Evolutionary conservation across 768 basidiomycete species (phyloP).

Genomic region (Suillus weaverae): DNA sequence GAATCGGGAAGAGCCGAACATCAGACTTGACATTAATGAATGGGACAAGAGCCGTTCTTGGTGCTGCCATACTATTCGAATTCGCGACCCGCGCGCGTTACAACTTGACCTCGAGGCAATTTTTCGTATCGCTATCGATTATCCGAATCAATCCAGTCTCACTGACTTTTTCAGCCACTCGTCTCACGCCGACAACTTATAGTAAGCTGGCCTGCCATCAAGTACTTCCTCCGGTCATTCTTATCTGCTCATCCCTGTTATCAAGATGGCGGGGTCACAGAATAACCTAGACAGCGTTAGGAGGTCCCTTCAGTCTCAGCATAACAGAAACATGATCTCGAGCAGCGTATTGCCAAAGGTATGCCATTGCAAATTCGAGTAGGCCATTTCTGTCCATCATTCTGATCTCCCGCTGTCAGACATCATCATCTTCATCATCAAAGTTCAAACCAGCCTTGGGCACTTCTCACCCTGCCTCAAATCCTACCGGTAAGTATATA

Average conservation of each 20-base stretch:
- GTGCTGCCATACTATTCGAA: background rate
- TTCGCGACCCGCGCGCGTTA: slow-evolving; percentile 3
- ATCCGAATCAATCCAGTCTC: slow-evolving; percentile 1
- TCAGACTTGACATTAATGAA: slow-evolving; percentile 4
- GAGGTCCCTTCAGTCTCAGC: background rate
- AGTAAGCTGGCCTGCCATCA: background rate
- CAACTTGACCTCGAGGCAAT: slow-evolving; percentile 2
- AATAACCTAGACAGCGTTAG: slow-evolving; percentile 3
- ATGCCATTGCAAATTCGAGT: background rate
- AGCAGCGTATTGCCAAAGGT: slow-evolving; percentile 3
- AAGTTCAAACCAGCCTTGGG: slow-evolving; percentile 48
- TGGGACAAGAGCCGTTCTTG: slow-evolving; percentile 1
- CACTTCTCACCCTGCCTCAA: slow-evolving; percentile 3
- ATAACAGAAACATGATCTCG: slow-evolving; percentile 1
- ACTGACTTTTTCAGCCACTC: slow-evolving; percentile 5
- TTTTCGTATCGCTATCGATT: slow-evolving; percentile 1
- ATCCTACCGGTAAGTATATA: background rate
- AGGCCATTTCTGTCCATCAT: background rate
- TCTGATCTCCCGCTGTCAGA: background rate
- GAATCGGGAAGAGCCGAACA: slow-evolving; percentile 1
- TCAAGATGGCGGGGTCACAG: background rate
- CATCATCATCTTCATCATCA: slow-evolving; percentile 24
- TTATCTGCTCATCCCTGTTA: background rate
- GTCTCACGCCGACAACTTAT: slow-evolving; percentile 8
- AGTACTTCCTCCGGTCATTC: background rate